These are phyloP conservation scores for Podosphaera xanthii DNA, from an alignment of 2,329 filamentous ascomycete genomes.

Conservation along the genomic window DNA sequence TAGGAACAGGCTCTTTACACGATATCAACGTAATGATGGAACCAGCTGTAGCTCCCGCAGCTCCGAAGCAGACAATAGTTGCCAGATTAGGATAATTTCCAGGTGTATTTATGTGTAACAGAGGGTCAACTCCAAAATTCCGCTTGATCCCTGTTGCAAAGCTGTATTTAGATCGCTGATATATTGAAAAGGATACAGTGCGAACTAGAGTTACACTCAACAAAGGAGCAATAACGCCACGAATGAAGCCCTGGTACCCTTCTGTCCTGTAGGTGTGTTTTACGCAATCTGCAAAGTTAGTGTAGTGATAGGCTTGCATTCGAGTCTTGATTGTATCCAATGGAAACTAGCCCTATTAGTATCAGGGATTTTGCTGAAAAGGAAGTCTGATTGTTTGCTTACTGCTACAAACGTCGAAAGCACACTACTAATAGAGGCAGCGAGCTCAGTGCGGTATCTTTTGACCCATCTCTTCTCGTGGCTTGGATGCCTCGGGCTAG, in stretches of 20 bases:
- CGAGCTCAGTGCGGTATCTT: slow-evolving; percentile 58
- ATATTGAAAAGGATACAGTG: slow-evolving; percentile 59
- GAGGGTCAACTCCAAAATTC: slow-evolving; percentile 45
- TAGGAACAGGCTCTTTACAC: slow-evolving; percentile 24
- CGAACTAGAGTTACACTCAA: slow-evolving; percentile 55
- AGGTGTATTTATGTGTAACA: slow-evolving; percentile 45
- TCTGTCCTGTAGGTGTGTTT: slow-evolving; percentile 54
- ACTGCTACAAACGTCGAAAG: slow-evolving; percentile 55
- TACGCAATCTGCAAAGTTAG: slow-evolving; percentile 51
- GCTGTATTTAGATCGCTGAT: slow-evolving; percentile 52
- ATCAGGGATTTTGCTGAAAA: neutral
- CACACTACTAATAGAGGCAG: slow-evolving; percentile 54
- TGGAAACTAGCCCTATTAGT: slow-evolving; percentile 30
- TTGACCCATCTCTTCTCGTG: slow-evolving; percentile 35
- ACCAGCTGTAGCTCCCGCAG: slow-evolving; percentile 57
- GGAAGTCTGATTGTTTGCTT: slow-evolving; percentile 10
- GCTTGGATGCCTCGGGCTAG: slow-evolving; percentile 1
- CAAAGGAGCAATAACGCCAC: slow-evolving; percentile 62
- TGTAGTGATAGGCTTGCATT: slow-evolving; percentile 69
- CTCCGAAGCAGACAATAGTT: slow-evolving; percentile 54
- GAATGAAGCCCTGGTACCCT: slow-evolving; percentile 54
- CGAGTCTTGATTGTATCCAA: slow-evolving; percentile 78
- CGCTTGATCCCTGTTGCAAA: slow-evolving; percentile 48
- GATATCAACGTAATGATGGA: slow-evolving; percentile 60
- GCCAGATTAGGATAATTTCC: slow-evolving; percentile 50